Evolutionary conservation across 2,329 filamentous ascomycete species (phyloP).

Genomic region (Aspergillus pseudoterreus): DNA sequence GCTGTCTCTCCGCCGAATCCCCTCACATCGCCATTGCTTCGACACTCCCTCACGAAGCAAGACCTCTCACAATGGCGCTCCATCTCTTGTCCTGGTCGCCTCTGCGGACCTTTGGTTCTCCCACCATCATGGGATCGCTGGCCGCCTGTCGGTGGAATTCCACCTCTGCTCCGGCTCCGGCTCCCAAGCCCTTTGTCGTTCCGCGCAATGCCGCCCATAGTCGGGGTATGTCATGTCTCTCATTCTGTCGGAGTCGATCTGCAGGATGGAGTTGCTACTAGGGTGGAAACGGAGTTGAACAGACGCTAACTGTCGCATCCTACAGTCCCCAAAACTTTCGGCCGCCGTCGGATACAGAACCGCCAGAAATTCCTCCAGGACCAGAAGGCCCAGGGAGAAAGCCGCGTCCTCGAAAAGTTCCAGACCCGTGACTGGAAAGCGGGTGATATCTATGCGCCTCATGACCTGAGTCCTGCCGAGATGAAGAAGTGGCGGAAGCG

Average conservation of each 20-base stretch:
- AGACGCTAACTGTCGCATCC: slow-evolving; percentile 2
- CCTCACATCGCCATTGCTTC: not conserved
- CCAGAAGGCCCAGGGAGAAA: slow-evolving; percentile 35
- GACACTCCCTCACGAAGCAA: not conserved
- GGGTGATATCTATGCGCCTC: slow-evolving; percentile 87
- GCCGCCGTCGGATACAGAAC: slow-evolving; percentile 26
- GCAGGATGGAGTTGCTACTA: too few species aligned
- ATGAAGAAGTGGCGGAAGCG: slow-evolving; percentile 73
- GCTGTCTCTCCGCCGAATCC: not conserved
- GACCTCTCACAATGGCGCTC: slow-evolving; percentile 23
- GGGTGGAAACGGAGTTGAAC: not conserved
- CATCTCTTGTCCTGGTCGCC: slow-evolving; percentile 25
- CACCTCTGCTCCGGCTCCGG: slow-evolving; percentile 14
- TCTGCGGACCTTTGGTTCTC: slow-evolving; percentile 21
- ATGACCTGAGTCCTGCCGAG: slow-evolving; percentile 75
- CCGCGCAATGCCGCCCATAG: slow-evolving; percentile 16
- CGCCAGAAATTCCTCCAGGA: slow-evolving; percentile 34
- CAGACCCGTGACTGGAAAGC: slow-evolving; percentile 64
- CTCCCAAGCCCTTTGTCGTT: not conserved
- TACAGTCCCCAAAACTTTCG: slow-evolving; percentile 18
- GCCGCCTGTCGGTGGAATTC: slow-evolving; percentile 33
- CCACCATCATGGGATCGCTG: slow-evolving; percentile 12
- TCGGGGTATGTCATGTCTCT: slow-evolving; percentile 16
- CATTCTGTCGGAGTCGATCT: not conserved
- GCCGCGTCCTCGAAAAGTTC: slow-evolving; percentile 36